phyloP scores from a whole-genome alignment of 768 basidiomycete species.

The Boletus vermiculosoides region DNA sequence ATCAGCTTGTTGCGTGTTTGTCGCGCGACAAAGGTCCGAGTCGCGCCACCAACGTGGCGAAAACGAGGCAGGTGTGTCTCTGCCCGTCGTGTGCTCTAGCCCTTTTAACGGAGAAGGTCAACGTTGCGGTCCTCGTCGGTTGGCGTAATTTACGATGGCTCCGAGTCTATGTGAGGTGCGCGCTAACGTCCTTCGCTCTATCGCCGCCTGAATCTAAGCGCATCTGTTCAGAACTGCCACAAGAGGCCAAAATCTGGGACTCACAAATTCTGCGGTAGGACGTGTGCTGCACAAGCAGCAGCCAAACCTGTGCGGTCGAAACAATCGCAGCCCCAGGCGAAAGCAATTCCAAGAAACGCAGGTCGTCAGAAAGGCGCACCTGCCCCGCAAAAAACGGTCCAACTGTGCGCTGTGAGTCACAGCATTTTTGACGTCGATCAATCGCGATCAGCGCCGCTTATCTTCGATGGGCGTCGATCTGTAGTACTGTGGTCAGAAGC shows the following conservation, averaged over 20 bases:
- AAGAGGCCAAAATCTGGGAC: constrained; percentile 51
- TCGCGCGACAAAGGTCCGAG: constrained; percentile 4
- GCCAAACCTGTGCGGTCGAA: constrained; percentile 11
- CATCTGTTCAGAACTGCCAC: constrained; percentile 47
- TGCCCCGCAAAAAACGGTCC: constrained; percentile 20
- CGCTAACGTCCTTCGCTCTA: background rate
- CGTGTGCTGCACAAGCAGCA: constrained; percentile 46
- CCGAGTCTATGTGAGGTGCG: constrained; percentile 33
- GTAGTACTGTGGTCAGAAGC: constrained; percentile 54
- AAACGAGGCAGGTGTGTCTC: constrained; percentile 23
- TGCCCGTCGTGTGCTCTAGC: constrained; percentile 6
- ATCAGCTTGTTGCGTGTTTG: constrained; percentile 3
- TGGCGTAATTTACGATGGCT: constrained; percentile 25
- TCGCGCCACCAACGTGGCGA: constrained; percentile 20
- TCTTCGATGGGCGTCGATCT: constrained; percentile 26
- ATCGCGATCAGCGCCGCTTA: constrained; percentile 26
- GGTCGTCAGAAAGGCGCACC: constrained; percentile 14
- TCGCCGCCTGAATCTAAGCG: constrained; percentile 5
- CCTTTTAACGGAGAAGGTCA: constrained; percentile 10
- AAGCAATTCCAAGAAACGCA: constrained; percentile 10
- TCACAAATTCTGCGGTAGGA: constrained; percentile 58
- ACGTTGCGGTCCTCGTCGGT: constrained; percentile 6
- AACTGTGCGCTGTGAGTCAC: constrained; percentile 29
- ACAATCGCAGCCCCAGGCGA: constrained; percentile 16
- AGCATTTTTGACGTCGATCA: constrained; percentile 23